Conservation (phyloP, 305 asterid species). For the Fraxinus albicans region DNA sequence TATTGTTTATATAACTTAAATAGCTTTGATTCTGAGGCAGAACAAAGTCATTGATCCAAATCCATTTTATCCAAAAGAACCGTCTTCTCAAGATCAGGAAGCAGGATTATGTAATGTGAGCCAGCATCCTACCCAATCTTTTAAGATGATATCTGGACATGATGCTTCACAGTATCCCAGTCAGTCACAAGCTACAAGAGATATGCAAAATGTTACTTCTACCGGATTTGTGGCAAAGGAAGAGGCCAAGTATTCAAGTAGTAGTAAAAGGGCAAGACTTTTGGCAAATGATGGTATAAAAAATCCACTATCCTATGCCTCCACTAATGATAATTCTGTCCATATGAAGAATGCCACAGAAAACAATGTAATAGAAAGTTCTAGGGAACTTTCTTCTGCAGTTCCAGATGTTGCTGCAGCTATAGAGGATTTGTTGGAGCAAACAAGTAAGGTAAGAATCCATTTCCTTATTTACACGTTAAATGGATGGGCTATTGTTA, state of each 20-base stretch:
- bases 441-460: conserved; percentile 76
- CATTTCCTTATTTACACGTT: conserved; percentile 22
- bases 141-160: conserved; percentile 42
- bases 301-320: conserved; percentile 26
- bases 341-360: conserved; percentile 32
- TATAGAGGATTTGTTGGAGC: conserved; percentile 87
- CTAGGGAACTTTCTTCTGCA: conserved; percentile 37
- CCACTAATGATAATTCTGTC: conserved; percentile 25
- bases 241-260: conserved; percentile 30
- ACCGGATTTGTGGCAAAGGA: conserved; percentile 27
- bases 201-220: conserved; percentile 36
- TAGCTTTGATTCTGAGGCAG: conserved; percentile 50
- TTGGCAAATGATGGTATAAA: conserved; percentile 35
- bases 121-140: conserved; percentile 75
- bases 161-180: conserved; percentile 51
- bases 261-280: conserved; percentile 57
- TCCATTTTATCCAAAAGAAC: conserved; percentile 67
- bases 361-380: conserved; percentile 36
- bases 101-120: conserved; percentile 59
- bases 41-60: conserved; percentile 66
- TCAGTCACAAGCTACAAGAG: conserved; percentile 44
- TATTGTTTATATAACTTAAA: conserved; percentile 20
- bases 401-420: conserved; percentile 92
- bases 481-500: conserved; percentile 10
- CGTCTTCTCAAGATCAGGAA: conserved; percentile 63